Conservation (phyloP, 345 rosid genomes). For the Lumnitzera racemosa region DNA sequence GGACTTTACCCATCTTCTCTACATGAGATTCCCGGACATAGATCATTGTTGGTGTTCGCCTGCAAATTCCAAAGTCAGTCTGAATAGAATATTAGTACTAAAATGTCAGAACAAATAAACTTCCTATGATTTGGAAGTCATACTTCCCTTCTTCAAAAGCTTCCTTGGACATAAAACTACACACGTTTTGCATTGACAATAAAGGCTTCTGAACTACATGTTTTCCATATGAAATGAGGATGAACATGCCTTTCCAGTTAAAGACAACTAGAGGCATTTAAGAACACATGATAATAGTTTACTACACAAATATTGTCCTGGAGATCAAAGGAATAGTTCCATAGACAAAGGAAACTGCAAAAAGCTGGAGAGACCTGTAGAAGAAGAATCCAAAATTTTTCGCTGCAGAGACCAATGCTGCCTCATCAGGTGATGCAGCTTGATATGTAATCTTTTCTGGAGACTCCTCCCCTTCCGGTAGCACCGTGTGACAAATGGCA, state of each 20-base stretch:
- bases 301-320: neutral
- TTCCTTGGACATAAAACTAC: no score
- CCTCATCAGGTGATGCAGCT: conserved; percentile 99
- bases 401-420: conserved; percentile 95
- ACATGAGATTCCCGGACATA: conserved; percentile 96
- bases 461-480: conserved; percentile 96
- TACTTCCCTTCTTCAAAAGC: no score
- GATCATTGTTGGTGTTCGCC: conserved; percentile 92
- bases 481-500: conserved; percentile 98
- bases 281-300: no score
- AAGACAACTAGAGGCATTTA: no score
- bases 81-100: conserved; percentile 1
- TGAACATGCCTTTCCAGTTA: no score
- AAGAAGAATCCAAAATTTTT: conserved; percentile 99
- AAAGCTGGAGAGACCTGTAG: conserved; percentile 44
- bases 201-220: no score
- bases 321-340: neutral
- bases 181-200: no score
- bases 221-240: no score
- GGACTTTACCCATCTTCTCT: conserved; percentile 89
- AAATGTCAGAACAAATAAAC: neutral
- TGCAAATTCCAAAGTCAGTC: conserved; percentile 20
- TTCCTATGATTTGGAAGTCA: no score
- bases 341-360: neutral
- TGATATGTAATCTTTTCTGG: conserved; percentile 90